phyloP scores from a whole-genome alignment of 1,284 basidiomycete genomes.

The Moesziomyces sp. region DNA sequence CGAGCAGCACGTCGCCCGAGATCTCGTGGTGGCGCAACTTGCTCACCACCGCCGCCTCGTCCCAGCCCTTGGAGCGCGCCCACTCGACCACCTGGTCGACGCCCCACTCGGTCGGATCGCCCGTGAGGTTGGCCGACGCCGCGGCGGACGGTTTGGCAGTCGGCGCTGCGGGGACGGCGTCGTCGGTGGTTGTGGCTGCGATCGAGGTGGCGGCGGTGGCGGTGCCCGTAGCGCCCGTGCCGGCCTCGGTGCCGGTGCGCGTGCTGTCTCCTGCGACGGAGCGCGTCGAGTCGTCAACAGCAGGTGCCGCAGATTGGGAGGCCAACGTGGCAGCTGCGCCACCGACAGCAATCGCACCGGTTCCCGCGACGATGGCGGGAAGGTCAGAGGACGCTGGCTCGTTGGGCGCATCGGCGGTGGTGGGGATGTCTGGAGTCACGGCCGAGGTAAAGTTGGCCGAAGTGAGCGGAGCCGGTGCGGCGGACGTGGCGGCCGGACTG shows the following conservation, averaged over 20 bases:
- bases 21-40: slow-evolving; percentile 93
- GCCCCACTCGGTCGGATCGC: slow-evolving; percentile 79
- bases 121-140: slow-evolving; percentile 13
- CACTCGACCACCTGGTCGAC: slow-evolving; percentile 91
- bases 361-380: slow-evolving; percentile 22
- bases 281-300: slow-evolving; percentile 26
- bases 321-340: slow-evolving; percentile 62
- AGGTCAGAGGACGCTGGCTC: slow-evolving; percentile 2
- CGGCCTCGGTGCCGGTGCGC: slow-evolving; percentile 11
- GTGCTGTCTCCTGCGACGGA: slow-evolving; percentile 43
- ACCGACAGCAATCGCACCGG: slow-evolving; percentile 22
- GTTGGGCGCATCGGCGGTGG: background rate
- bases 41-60: slow-evolving; percentile 77
- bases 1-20: slow-evolving; percentile 92
- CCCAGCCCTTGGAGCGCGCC: slow-evolving; percentile 86
- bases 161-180: slow-evolving; percentile 13
- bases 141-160: slow-evolving; percentile 10
- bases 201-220: slow-evolving; percentile 53
- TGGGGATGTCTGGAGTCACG: slow-evolving; percentile 16
- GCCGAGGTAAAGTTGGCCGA: slow-evolving; percentile 17
- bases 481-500: slow-evolving; percentile 4
- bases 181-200: slow-evolving; percentile 61
- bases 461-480: slow-evolving; percentile 25
- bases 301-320: slow-evolving; percentile 8
- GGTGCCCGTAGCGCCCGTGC: slow-evolving; percentile 19